Evolutionary conservation across 108 stramenopile genomes (phyloP), one percentile per base, ranked within the genome.

Genomic region (Fistulifera solaris): DNA sequence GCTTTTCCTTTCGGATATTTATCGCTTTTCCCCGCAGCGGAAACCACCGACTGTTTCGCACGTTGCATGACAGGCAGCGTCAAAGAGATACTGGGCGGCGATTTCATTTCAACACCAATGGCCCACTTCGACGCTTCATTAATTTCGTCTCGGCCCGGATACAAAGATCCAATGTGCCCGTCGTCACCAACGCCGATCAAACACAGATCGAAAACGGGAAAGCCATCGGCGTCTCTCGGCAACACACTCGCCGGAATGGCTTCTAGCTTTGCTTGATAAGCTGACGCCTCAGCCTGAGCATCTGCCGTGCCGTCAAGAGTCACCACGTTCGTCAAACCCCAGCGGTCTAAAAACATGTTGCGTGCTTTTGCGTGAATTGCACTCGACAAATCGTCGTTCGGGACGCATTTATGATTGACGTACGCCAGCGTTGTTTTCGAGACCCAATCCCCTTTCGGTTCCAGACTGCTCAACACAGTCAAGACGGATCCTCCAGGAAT

Each of bases 331-430:
- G 78, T 56, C 3, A 40, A 46, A 26, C 73, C 66, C 88, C 88
- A 90, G 0, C 58, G 41, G 50, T 74, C 47, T 14, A 86, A 45
- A 60, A 90, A 90, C 39, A 76, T 60, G 5, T 54, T 46, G 21
- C 57, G 40, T 4, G 88, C 88, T 55, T 90, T 83, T 24, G 88
- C 88, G 50, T 90, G 82, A 27, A 78, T 90, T 2, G 82, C 76
- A 18, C 62, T 49, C 10, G 44, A 57, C 5, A 56, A 48, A 67
- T 90, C 84, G 27, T 72, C 70, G 22, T 79, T 66, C 11, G 66
- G 50, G 0, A 86, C 88, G 40, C 84, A 85, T 40, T 90, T 90
- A 56, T 90, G 88, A 66, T 90, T 90, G 39, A 90, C 88, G 57
- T 81, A 90, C 45, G 78, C 82, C 18, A 86, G 17, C 0, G 72